Conservation (phyloP, 2,329 filamentous ascomycete species). For the Ceratocystis colombiana region DNA sequence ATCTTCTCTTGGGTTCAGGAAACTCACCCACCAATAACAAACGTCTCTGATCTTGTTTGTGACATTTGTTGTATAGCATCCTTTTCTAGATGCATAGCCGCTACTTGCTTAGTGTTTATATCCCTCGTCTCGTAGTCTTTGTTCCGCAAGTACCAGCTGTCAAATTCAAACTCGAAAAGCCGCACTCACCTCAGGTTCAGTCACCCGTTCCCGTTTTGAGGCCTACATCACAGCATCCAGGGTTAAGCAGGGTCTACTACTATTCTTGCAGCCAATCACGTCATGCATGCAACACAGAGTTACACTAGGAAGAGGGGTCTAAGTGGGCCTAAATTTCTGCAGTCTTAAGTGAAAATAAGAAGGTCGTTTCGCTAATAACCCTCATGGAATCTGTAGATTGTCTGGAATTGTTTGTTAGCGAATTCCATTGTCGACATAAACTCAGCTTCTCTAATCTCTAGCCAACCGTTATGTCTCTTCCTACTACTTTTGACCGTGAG, state of each 20-base stretch:
- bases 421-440: neutral
- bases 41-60: neutral
- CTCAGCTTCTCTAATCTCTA: neutral
- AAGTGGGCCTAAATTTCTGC: conserved; percentile 6
- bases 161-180: too few relatives aligned
- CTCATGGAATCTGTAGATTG: neutral
- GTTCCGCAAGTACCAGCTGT: too few relatives aligned
- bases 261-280: neutral
- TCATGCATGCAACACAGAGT: neutral
- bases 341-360: neutral
- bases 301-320: conserved; percentile 12
- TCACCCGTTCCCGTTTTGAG: too few relatives aligned
- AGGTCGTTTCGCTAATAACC: neutral
- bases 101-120: too few relatives aligned
- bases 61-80: neutral
- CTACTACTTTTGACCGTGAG: conserved; percentile 50
- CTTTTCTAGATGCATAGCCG: too few relatives aligned
- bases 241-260: neutral
- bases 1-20: neutral
- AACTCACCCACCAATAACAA: neutral
- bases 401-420: neutral
- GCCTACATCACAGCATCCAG: neutral
- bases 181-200: too few relatives aligned
- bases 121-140: too few relatives aligned
- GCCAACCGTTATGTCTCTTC: conserved; percentile 36